Evolutionary conservation across 768 basidiomycete genomes (phyloP), one percentile per base, ranked within the genome.

Genomic region (Agaricus subrufescens): DNA sequence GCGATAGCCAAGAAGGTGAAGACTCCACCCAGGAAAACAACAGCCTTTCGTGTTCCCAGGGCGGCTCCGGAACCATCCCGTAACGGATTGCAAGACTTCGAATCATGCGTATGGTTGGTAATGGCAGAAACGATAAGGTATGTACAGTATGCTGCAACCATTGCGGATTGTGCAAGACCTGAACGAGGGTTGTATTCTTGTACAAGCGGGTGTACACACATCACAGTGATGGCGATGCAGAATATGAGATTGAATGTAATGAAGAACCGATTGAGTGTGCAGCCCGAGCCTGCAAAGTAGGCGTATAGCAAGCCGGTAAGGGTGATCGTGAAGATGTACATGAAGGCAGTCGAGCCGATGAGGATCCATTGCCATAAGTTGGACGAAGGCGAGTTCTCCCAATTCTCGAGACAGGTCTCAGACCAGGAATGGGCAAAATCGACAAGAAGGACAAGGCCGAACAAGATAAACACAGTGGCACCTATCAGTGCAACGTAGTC

Each of bases 341-440:
- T 87, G 46, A 82, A 74, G n/a, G 86, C 86, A 0, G 97, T 98
- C 7, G 94, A 96, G 4, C 91, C 87, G 52, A 99, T 86, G 52
- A 98, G 86, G 56, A 96, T 84, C 84, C 89, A 98, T 68, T 97
- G 94, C 97, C 97, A 99, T 50, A 95, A 71, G 61, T 87, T 89
- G 9, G 94, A 95, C 45, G 75, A 71, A 19, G 54, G 54, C 2
- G 83, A 84, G 57, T 84, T 83, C 69, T 98, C 96, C 95, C 94
- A 98, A 53, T 94, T 93, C 61, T 96, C 88, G 51, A 98, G 81
- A 68, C 96, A 98, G 5, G 86, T 95, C 72, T 99, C 97, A 14
- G 94, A 93, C 95, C 95, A 98, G 4, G 92, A 89, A 68, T 99
- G 97, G 2, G 97, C 97, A 65, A 98, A 98, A 75, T 99, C 97